Evolutionary conservation across 1,284 basidiomycete genomes (phyloP), one percentile per base, ranked within the genome.

Genomic region (Heliocybe sulcata): DNA sequence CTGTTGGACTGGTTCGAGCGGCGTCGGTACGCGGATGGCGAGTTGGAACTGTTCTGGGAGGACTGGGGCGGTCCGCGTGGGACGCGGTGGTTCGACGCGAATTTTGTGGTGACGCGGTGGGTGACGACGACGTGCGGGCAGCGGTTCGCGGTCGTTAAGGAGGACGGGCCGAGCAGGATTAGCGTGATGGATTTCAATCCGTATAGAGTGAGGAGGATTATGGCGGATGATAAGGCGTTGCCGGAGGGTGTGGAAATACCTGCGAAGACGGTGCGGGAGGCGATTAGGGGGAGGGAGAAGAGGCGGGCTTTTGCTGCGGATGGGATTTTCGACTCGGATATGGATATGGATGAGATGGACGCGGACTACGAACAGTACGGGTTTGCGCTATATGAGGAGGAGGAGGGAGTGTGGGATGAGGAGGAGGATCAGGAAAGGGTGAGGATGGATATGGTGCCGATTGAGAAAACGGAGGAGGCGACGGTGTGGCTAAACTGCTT

Each of bases 61-160:
- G 57, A 62, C 1, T 81, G 79, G 79, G 77, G 77, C n/a, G n/a
- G n/a, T 2, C 70, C 72, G 2, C 54, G 55, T 0, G 60, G 66
- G 10, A 72, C 74, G 26, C 70, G 77, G 14, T 79, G 75, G 73
- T 69, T 77, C 56, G 66, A 71, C 51, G 63, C 67, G 20, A 69
- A 71, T 26, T 57, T 57, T n/a, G 59, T 69, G 29, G 64, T 72
- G 10, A 71, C 67, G 29, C 66, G 72, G 19, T 80, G 76, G 76
- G 77, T 80, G 52, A 80, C 77, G 45, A 77, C 72, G 3, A 73
- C 76, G 2, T 66, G 68, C 19, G 79, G 79, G 2, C 74, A 77
- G 63, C 67, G 79, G 12, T 71, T 70, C 48, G 73, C 72, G 27
- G 57, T 69, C 29, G 63, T 57, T 52, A 58, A 55, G 2, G 55